Conservation (phyloP, 805 yeast species). For the Yarrowia keelungensis region DNA sequence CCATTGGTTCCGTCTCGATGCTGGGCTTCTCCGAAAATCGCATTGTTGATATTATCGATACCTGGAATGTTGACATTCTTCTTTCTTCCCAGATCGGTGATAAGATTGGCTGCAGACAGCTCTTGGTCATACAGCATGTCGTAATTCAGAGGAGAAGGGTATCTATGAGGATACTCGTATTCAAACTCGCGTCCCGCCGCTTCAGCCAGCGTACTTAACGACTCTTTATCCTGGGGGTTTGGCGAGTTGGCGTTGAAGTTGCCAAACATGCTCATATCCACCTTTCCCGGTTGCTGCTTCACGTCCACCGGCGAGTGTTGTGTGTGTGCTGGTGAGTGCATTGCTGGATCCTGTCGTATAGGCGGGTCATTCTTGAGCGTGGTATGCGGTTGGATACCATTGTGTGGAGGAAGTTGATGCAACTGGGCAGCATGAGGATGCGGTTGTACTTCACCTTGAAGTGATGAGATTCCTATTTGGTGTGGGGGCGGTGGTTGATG, state of each 20-base stretch:
- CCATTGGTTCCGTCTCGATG: conserved; percentile 11
- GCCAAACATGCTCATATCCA: conserved; percentile 14
- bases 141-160: conserved; percentile 32
- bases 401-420: neutral
- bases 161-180: conserved; percentile 20
- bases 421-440: too few species aligned
- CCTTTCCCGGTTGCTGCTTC: conserved; percentile 15
- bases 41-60: conserved; percentile 31
- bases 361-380: neutral
- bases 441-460: too few species aligned
- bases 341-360: conserved; percentile 2
- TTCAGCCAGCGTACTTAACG: conserved; percentile 24
- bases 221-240: conserved; percentile 26
- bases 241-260: conserved; percentile 13
- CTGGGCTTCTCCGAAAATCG: conserved; percentile 33
- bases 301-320: conserved; percentile 31
- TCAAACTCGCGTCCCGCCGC: conserved; percentile 36
- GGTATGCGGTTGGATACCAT: neutral
- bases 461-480: too few species aligned
- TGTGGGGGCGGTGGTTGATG: conserved; percentile 2
- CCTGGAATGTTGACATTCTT: conserved; percentile 31
- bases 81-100: conserved; percentile 31
- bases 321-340: conserved; percentile 21
- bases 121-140: conserved; percentile 37
- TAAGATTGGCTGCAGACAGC: conserved; percentile 30